Evolutionary conservation across 2,329 filamentous ascomycete species (phyloP), one percentile per base, ranked within the genome.

Genomic region (Dendrostoma leiphaemia): DNA sequence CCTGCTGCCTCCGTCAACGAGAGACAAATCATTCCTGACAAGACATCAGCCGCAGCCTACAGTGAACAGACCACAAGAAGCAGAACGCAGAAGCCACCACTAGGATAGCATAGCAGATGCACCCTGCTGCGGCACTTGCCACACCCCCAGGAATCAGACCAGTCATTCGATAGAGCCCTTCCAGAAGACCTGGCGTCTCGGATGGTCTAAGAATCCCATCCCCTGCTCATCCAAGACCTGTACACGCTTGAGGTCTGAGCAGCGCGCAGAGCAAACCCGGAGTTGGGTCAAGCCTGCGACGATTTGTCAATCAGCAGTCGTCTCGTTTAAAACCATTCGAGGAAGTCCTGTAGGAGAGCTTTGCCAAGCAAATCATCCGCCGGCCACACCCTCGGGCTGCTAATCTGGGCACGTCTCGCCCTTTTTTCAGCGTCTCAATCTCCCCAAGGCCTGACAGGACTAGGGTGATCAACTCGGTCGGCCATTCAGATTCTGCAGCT

Each of bases 81-180:
- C n/a, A n/a, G n/a, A n/a, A n/a, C n/a, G n/a, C n/a, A n/a, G 47
- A 44, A 43, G 48, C 46, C 46, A 17, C 46, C 54, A 51, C 52
- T 45, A 48, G 48, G 41, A 54, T 54, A 57, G 51, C 48, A 41
- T 51, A 52, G 52, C 56, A 52, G 35, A 51, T 49, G 52, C 56
- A 41, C 51, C 51, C 48, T 52, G 56, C 51, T 46, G 48, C 51
- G 43, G 57, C 57, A 53, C 57, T 54, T 57, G 50, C 57, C 54
- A 59, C 54, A 23, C 48, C 51, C 45, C 24, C 43, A 49, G 38
- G 29, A 40, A 43, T 41, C 56, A 51, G 48, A 52, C 48, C 48
- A 50, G 47, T 48, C 47, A 57, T 32, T 46, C 53, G 49, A 23
- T 37, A 57, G 47, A 57, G 50, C 37, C 40, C 54, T 59, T 54